These are phyloP conservation scores for Pythium insidiosum DNA, from an alignment of 352 stramenopile species.

Conservation along the genomic window DNA sequence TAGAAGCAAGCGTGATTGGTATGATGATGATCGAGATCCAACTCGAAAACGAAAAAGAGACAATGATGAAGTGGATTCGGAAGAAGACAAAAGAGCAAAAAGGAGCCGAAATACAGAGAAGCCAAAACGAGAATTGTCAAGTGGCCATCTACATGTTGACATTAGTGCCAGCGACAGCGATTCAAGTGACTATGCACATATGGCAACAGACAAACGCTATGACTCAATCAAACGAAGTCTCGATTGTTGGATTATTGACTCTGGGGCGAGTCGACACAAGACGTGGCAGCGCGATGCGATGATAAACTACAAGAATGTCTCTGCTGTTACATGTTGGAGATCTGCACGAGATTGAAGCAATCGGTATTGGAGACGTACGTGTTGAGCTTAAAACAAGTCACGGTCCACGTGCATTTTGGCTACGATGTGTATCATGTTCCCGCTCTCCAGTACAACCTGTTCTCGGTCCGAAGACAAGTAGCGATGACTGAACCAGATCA, in stretches of 20 bases:
- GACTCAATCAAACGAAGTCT: background rate
- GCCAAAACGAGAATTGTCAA: background rate
- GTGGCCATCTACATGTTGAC: background rate
- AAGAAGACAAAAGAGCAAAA: background rate
- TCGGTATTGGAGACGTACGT: constrained; percentile 1
- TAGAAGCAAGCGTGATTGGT: background rate
- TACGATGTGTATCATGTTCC: constrained; percentile 3
- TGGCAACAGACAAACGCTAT: background rate
- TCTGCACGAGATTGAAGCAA: constrained; percentile 1
- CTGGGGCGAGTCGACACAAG: constrained; percentile 1
- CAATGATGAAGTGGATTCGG: background rate
- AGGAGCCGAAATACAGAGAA: background rate
- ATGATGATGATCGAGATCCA: constrained; percentile 5
- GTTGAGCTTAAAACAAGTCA: background rate
- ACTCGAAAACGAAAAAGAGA: constrained; percentile 3
- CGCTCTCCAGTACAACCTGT: constrained; percentile 1
- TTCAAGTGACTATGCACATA: background rate
- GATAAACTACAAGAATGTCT: constrained; percentile 1
- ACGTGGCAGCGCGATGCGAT: background rate
- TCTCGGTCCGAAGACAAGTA: background rate
- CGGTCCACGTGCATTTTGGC: background rate
- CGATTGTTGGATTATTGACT: constrained; percentile 1
- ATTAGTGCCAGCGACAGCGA: background rate
- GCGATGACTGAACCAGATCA: background rate
- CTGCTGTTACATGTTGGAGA: background rate